Base-by-base conservation (phyloP, 768 basidiomycete genomes). In the Pilatotrama ljubarskyi region DNA sequence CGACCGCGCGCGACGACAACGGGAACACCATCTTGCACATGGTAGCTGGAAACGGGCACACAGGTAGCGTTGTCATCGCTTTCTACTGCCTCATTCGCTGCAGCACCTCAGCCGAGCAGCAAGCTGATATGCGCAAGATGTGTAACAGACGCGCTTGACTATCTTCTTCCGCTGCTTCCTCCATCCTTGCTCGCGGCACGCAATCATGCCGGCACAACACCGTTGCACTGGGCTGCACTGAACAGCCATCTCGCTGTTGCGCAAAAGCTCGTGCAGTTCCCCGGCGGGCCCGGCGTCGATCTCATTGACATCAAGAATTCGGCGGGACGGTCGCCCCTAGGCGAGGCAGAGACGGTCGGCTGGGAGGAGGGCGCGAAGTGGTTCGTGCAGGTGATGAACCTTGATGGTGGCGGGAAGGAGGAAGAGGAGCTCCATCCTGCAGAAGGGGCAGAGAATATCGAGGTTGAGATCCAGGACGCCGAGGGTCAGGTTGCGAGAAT, bases 201-300 rank as follows among this genome's bases (percentile, higher is more conserved):
- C 59, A 98, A 97, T 69, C 72, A 71, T 26, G 80, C 90, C 0
- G 80, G 85, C 51, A 95, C 95, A 24, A 95, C 91, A 2, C 82
- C 95, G 7, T 74, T 97, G 6, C 95, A 98, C 69, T 97, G 95
- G 95, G 94, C 95, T 0, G 84, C 90, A 2, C 72, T 94, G 40
- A 98, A 97, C 72, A 77, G 81, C 2, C 95, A 95, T 65, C 82
- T 96, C 3, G 69, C 73, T 7, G 70, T 86, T 47, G 79, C 82
- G 0, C 80, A 86, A 70, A 78, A 76, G 36, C 82, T 93, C 29
- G 82, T 93, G 11, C 72, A 78, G 51, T 80, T 79, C 64, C 75
- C 81, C 0, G 67, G 64, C 20, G 87, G 88, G 0, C 85, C 86
- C 1, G 85, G 93, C 0, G 71, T 81, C 25, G 80, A 81, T 68